These are phyloP conservation scores for Wickerhamiella siamensis DNA, from an alignment of 805 yeast species.

Conservation along the genomic window DNA sequence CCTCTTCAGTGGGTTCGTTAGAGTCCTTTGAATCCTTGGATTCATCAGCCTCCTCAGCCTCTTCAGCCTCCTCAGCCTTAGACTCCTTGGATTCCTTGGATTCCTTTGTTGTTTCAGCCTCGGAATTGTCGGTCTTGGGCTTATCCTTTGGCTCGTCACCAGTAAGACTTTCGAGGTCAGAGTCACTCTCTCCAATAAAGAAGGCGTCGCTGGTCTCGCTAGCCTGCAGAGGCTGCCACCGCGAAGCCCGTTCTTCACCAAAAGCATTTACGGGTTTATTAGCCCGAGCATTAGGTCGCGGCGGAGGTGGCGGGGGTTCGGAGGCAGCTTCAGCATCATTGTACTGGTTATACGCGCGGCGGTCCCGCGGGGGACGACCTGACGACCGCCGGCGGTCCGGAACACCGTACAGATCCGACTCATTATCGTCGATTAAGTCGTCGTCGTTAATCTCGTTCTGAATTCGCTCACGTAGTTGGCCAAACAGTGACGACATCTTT, in stretches of 20 bases:
- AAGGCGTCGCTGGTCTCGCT: constrained; percentile 14
- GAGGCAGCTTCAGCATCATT: constrained; percentile 1
- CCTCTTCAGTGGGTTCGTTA: not conserved
- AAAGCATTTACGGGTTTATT: constrained; percentile 18
- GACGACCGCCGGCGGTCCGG: constrained; percentile 4
- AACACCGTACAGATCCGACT: constrained; percentile 16
- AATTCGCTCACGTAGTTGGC: constrained; percentile 12
- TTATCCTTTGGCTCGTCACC: constrained; percentile 9
- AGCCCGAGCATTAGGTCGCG: constrained; percentile 7
- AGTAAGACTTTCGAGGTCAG: constrained; percentile 14
- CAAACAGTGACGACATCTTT: constrained; percentile 15
- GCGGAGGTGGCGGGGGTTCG: constrained; percentile 7
- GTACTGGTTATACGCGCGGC: not conserved
- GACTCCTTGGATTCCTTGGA: not conserved
- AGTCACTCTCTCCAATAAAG: constrained; percentile 22
- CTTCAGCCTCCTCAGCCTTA: not conserved
- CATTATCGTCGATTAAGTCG: constrained; percentile 10
- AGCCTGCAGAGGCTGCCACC: constrained; percentile 16
- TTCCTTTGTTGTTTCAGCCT: constrained; percentile 1
- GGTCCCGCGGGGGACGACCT: not conserved
- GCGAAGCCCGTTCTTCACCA: constrained; percentile 12
- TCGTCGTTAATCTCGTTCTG: constrained; percentile 15
- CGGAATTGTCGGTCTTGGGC: not conserved
- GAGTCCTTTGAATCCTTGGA: not conserved
- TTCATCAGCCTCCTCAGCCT: not conserved